Percentiles rank a stretch among this genome's conserved stretches.
Conservation (phyloP, 2,329 filamentous ascomycete genomes). For the Penicillium sclerotiorum region DNA sequence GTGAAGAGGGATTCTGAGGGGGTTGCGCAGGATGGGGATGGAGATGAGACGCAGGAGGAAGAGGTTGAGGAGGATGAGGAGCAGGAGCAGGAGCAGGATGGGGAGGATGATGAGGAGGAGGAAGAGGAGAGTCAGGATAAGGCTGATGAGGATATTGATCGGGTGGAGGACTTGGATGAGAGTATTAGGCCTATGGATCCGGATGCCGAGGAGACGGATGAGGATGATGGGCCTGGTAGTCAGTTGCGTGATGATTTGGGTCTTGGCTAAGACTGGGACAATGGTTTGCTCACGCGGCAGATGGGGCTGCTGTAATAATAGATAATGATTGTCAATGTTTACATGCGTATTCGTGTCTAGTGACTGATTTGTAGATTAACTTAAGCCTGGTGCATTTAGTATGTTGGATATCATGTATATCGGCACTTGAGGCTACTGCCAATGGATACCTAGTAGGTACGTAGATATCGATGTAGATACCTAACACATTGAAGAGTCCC, state of each 20-base stretch:
- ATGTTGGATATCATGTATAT: too few relatives aligned
- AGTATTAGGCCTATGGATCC: constrained; percentile 31
- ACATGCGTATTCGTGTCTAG: too few relatives aligned
- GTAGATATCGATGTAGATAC: too few relatives aligned
- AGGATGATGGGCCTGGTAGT: constrained; percentile 34
- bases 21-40: constrained; percentile 10
- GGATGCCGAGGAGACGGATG: constrained; percentile 38
- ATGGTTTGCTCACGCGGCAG: neutral
- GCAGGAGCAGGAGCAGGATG: constrained; percentile 27
- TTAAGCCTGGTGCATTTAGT: too few relatives aligned
- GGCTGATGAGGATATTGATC: constrained; percentile 39
- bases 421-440: too few relatives aligned
- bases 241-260: constrained; percentile 37
- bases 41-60: constrained; percentile 30
- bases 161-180: constrained; percentile 41
- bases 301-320: constrained; percentile 22
- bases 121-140: constrained; percentile 24
- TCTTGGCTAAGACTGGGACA: constrained; percentile 21
- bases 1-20: constrained; percentile 25
- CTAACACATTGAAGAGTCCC: too few relatives aligned
- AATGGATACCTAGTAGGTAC: too few relatives aligned
- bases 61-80: constrained; percentile 27
- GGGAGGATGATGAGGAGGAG: constrained; percentile 25
- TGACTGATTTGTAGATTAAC: too few relatives aligned
- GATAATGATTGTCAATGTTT: constrained; percentile 23